A percentile compares a stretch with the other conserved stretches of the same genome.
phyloP scores from a whole-genome alignment of 768 basidiomycete species.

The Mycena indigotica region DNA sequence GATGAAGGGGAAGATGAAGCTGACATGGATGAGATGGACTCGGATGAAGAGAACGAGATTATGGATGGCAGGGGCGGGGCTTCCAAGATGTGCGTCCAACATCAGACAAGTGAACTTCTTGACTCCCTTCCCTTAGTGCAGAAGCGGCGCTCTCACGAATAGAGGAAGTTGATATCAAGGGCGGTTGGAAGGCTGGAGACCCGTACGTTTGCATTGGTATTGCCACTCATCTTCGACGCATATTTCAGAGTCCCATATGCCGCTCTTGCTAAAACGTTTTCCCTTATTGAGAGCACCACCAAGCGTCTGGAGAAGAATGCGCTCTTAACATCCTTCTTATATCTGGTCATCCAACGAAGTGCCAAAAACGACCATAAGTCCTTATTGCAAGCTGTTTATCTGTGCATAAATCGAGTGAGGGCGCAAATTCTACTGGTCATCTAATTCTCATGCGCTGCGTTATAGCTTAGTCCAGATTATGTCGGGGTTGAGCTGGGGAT shows the following conservation, averaged over 20 bases:
- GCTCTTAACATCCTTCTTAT: conserved; percentile 83
- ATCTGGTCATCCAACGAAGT: conserved; percentile 87
- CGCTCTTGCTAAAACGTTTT: conserved; percentile 86
- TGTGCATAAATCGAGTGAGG: conserved; percentile 80
- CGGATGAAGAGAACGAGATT: conserved; percentile 47
- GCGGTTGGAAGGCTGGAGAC: conserved; percentile 82
- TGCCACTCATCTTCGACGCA: conserved; percentile 1
- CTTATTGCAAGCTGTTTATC: conserved; percentile 86
- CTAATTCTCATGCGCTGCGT: conserved; percentile 7
- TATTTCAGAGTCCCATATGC: conserved; percentile 84
- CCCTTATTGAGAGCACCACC: conserved; percentile 89
- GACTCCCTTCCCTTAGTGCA: conserved; percentile 49
- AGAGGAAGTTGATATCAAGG: conserved; percentile 72
- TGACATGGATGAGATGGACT: conserved; percentile 39
- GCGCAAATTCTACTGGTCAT: conserved; percentile 1
- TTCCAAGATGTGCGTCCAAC: conserved; percentile 59
- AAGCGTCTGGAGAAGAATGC: conserved; percentile 93
- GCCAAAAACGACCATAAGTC: conserved; percentile 71
- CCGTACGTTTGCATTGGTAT: conserved; percentile 57
- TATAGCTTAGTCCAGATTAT: conserved; percentile 91
- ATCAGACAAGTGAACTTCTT: conserved; percentile 5
- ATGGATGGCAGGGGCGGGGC: conserved; percentile 44
- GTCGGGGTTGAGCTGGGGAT: conserved; percentile 94
- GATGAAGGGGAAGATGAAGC: conserved; percentile 44
- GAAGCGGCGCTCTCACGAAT: conserved; percentile 63